These are phyloP conservation scores for Fusarium chuoi DNA, from an alignment of 2,329 filamentous ascomycete genomes.

Conservation along the genomic window DNA sequence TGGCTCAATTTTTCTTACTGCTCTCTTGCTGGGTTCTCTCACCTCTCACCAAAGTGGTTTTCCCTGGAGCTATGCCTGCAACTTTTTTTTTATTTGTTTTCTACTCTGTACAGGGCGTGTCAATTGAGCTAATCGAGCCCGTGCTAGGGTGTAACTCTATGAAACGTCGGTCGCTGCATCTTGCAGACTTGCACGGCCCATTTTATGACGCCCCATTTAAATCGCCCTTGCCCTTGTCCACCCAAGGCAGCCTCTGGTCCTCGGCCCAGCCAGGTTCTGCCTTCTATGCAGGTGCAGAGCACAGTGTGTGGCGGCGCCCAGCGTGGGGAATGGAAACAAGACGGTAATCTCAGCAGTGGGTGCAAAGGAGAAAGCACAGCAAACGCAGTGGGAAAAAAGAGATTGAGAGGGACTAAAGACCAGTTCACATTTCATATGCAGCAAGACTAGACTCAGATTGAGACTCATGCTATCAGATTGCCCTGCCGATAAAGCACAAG, in stretches of 20 bases:
- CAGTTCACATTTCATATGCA: not conserved
- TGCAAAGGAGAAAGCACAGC: slow-evolving; percentile 18
- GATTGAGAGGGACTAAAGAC: slow-evolving; percentile 13
- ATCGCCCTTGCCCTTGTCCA: slow-evolving; percentile 34
- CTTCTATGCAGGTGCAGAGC: slow-evolving; percentile 40
- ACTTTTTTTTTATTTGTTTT: not conserved
- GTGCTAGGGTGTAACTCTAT: slow-evolving; percentile 31
- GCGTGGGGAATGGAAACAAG: slow-evolving; percentile 47
- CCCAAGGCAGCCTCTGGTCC: slow-evolving; percentile 31
- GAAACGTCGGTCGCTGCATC: slow-evolving; percentile 42
- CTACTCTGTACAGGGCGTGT: slow-evolving; percentile 23
- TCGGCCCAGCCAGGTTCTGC: slow-evolving; percentile 39
- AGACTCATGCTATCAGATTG: slow-evolving; percentile 14
- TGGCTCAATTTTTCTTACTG: slow-evolving; percentile 34
- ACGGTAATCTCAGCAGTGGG: slow-evolving; percentile 44
- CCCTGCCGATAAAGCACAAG: slow-evolving; percentile 10
- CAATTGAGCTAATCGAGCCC: slow-evolving; percentile 8
- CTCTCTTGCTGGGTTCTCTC: not conserved
- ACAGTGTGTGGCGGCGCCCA: slow-evolving; percentile 39
- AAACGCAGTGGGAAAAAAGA: slow-evolving; percentile 11
- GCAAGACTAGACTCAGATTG: slow-evolving; percentile 13
- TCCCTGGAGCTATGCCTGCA: slow-evolving; percentile 4
- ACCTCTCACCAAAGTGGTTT: not conserved
- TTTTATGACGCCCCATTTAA: slow-evolving; percentile 30
- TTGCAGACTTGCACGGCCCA: slow-evolving; percentile 22